Percentiles rank a stretch among this genome's conserved stretches.
phyloP scores from a whole-genome alignment of 1,284 basidiomycete genomes.

The Melampsora abietis-canadensis region DNA sequence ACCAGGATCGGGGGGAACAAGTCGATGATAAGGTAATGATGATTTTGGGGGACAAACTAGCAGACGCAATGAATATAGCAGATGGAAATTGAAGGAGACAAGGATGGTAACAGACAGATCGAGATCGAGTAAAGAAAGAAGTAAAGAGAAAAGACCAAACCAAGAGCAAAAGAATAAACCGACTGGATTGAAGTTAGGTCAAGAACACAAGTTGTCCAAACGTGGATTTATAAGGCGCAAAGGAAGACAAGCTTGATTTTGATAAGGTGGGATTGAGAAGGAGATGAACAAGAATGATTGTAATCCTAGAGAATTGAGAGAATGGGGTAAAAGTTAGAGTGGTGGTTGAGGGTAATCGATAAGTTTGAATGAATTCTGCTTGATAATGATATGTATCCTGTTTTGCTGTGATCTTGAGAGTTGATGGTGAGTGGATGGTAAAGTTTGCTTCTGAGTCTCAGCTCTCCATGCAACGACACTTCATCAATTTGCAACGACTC shows the following conservation, averaged over 20 bases:
- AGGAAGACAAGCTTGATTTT: background rate
- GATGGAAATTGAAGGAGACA: background rate
- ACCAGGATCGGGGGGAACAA: background rate
- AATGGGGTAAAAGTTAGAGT: too few relatives aligned
- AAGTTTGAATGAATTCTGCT: too few relatives aligned
- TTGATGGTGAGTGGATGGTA: too few relatives aligned
- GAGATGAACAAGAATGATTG: too few relatives aligned
- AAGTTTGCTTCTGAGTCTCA: too few relatives aligned
- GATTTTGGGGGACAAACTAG: background rate
- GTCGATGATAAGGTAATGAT: too few relatives aligned
- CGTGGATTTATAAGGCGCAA: background rate
- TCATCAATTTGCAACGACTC: too few relatives aligned
- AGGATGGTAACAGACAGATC: background rate
- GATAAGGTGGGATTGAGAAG: background rate
- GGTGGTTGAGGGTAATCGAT: too few relatives aligned
- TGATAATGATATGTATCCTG: too few relatives aligned
- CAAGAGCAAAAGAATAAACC: slow-evolving; percentile 1
- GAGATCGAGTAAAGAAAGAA: background rate
- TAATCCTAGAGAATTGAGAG: too few relatives aligned
- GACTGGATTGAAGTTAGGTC: background rate
- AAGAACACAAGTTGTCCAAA: slow-evolving; percentile 1
- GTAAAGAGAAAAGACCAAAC: background rate
- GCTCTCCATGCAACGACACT: too few relatives aligned
- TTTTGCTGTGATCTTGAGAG: too few relatives aligned
- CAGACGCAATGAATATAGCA: slow-evolving; percentile 1